A percentile compares a stretch with the other conserved stretches of the same genome.
Evolutionary conservation across 2,329 filamentous ascomycete species (phyloP).

Genomic region (Ascochyta koolunga): DNA sequence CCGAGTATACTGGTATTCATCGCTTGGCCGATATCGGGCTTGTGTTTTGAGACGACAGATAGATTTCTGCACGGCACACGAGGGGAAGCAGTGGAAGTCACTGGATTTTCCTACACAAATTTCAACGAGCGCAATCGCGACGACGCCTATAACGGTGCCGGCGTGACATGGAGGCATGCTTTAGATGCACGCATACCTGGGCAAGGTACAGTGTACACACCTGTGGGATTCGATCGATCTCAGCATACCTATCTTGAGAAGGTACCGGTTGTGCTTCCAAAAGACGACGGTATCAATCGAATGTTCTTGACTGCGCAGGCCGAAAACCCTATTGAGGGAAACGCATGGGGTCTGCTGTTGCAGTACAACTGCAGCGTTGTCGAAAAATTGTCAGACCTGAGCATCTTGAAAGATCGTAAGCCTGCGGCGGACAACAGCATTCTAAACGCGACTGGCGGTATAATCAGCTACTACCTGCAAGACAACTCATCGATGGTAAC

Average conservation of each 20-base stretch:
- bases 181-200: background rate
- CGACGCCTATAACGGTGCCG: background rate
- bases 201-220: slow-evolving; percentile 1
- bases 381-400: background rate
- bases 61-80: slow-evolving; percentile 2
- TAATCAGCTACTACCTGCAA: background rate
- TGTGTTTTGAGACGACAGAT: slow-evolving; percentile 5
- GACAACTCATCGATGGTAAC: background rate
- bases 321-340: slow-evolving; percentile 9
- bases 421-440: background rate
- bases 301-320: slow-evolving; percentile 6
- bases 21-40: slow-evolving; percentile 7
- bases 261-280: background rate
- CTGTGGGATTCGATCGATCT: slow-evolving; percentile 4
- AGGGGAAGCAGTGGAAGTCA: background rate
- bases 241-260: background rate
- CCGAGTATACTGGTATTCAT: slow-evolving; percentile 7
- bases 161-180: no score
- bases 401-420: background rate
- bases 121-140: slow-evolving; percentile 4
- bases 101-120: slow-evolving; percentile 4
- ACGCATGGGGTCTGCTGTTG: slow-evolving; percentile 6
- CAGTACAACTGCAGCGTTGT: slow-evolving; percentile 13
- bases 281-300: background rate
- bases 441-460: background rate